Evolutionary conservation across 352 stramenopile genomes (phyloP), one percentile per base, ranked within the genome.

Genomic region (Thraustochytrium sp.): DNA sequence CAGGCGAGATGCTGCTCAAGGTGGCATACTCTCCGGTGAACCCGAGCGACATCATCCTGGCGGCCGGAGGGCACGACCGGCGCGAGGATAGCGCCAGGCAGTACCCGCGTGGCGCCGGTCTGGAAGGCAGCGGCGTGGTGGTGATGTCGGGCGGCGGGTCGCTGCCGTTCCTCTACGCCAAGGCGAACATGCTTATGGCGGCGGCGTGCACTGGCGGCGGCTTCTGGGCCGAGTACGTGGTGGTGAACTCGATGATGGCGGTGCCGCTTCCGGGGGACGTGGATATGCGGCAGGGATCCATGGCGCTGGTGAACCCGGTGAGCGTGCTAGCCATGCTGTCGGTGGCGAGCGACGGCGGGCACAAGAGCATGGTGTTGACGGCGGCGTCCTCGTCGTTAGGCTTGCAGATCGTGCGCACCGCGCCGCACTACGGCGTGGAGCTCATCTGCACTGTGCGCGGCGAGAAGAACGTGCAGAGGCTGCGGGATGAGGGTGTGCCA

Each of bases 191-290:
- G 23, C 46, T 38, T 21, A 84, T 87, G 4, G 82, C 44, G 2
- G 59, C 59, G 23, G 59, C 26, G 42, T 87, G 46, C 37, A 46
- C 23, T 48, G 42, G 9, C 26, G 59, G 31, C 9, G 34, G 34
- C 84, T 77, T 80, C n/a, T 87, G 84, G 82, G 73, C 82, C 37
- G 85, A 87, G 46, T 87, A 87, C 65, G 83, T 80, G 5, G 51
- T 76, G 16, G 46, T 74, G 26, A 11, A 31, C 0, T 53, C 74
- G 3, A 65, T 46, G 21, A 37, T 34, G 8, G 62, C 56, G 37
- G 53, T 87, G 11, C 77, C 73, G 26, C 49, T 87, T 2, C 73
- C 74, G 13, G 5, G 61, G 36, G 61, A 85, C 3, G 49, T 85
- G 40, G 51, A 53, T 29, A 85, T 74, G 40, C 78, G 87, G 64